A percentile compares a stretch with the other conserved stretches of the same genome.
These are phyloP conservation scores for Dioscorea dumetorum DNA, from an alignment of 106 monocot genomes.

Conservation along the genomic window DNA sequence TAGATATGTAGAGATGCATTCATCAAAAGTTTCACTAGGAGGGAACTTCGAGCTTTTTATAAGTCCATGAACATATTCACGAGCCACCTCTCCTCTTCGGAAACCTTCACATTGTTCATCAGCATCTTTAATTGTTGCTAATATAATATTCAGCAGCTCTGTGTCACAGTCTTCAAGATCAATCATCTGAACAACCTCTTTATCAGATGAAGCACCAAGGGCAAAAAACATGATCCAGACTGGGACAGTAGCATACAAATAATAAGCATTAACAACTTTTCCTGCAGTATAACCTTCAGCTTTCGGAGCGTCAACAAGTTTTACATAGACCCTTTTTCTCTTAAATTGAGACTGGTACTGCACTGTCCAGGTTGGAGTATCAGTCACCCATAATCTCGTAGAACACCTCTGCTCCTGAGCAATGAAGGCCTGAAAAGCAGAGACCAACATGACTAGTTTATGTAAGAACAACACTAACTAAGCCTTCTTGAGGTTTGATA, in stretches of 20 bases:
- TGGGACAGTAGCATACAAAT: slow-evolving; percentile 67
- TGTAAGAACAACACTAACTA: no score
- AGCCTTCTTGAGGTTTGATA: no score
- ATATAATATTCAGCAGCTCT: slow-evolving; percentile 46
- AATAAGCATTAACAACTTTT: slow-evolving; percentile 45
- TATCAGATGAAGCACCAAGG: slow-evolving; percentile 82
- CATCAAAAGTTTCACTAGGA: slow-evolving; percentile 64
- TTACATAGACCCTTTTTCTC: slow-evolving; percentile 52
- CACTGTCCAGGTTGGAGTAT: slow-evolving; percentile 60
- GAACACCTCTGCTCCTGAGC: slow-evolving; percentile 80
- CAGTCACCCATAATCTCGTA: slow-evolving; percentile 64
- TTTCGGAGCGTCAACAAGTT: slow-evolving; percentile 50
- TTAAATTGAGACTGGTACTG: slow-evolving; percentile 48
- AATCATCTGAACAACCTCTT: slow-evolving; percentile 83
- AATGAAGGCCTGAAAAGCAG: slow-evolving; percentile 54
- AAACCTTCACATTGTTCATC: slow-evolving; percentile 57
- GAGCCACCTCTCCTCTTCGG: slow-evolving; percentile 46
- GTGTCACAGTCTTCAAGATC: slow-evolving; percentile 48
- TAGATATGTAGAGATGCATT: slow-evolving; percentile 61
- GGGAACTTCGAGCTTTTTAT: slow-evolving; percentile 75
- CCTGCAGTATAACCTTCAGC: slow-evolving; percentile 28
- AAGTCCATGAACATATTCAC: slow-evolving; percentile 38
- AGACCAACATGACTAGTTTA: neutral
- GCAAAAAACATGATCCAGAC: slow-evolving; percentile 92
- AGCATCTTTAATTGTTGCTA: slow-evolving; percentile 57